Evolutionary conservation across 1,139 yeast species (phyloP).

Genomic region (Saccharomyces hybrid): DNA sequence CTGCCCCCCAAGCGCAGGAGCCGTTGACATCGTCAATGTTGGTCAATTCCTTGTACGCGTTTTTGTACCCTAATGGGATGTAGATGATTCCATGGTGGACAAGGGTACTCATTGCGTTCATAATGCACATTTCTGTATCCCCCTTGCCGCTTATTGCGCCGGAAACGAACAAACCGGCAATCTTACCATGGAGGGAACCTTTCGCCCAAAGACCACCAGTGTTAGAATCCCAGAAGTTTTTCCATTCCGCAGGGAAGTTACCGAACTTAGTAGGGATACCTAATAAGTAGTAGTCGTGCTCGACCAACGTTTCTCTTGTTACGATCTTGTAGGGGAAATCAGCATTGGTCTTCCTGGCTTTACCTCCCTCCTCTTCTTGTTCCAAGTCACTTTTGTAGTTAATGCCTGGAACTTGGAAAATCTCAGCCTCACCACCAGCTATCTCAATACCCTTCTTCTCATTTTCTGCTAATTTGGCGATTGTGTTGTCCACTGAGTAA

Average conservation of each 20-base stretch:
- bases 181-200: constrained; percentile 62
- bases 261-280: constrained; percentile 78
- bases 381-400: constrained; percentile 38
- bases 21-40: constrained; percentile 62
- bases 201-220: constrained; percentile 71
- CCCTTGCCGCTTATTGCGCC: constrained; percentile 66
- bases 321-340: constrained; percentile 46
- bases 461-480: constrained; percentile 52
- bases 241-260: constrained; percentile 65
- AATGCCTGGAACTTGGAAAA: constrained; percentile 71
- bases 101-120: constrained; percentile 53
- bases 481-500: constrained; percentile 71
- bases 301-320: constrained; percentile 43
- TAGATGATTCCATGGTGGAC: constrained; percentile 68
- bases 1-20: constrained; percentile 78
- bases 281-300: constrained; percentile 63
- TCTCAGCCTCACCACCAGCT: constrained; percentile 59
- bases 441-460: constrained; percentile 55
- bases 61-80: constrained; percentile 68
- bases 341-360: constrained; percentile 35
- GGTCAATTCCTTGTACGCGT: constrained; percentile 46
- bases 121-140: constrained; percentile 59
- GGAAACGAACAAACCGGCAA: constrained; percentile 60
- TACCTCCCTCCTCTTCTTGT: constrained; percentile 3
- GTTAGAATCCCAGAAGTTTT: constrained; percentile 58